Conservation (phyloP, 345 rosid species). For the Gossypium mustelinum region DNA sequence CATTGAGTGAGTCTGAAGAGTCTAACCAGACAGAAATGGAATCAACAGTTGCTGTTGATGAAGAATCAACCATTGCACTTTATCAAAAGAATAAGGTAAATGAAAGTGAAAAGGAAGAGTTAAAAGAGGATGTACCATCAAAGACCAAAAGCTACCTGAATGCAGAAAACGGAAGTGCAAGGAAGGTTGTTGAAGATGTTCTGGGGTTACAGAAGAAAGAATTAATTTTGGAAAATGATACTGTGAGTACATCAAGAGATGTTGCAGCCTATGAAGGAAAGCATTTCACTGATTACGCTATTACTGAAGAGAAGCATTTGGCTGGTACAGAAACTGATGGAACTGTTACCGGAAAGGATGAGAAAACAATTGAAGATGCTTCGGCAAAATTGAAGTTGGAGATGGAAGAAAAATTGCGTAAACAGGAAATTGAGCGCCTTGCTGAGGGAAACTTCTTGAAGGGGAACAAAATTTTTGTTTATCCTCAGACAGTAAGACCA, state of each 20-base stretch:
- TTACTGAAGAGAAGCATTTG: constrained; percentile 7
- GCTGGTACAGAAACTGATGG: constrained; percentile 11
- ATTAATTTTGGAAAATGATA: constrained; percentile 22
- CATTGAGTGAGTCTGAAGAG: constrained; percentile 15
- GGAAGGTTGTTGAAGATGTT: constrained; percentile 23
- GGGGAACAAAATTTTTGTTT: constrained; percentile 59
- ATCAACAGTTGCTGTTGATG: constrained; percentile 26
- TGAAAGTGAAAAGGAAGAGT: constrained; percentile 24
- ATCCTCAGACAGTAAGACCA: constrained; percentile 56
- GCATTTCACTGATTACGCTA: constrained; percentile 13
- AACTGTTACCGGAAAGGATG: neutral
- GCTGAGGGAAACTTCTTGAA: constrained; percentile 46
- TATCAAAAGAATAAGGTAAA: constrained; percentile 20
- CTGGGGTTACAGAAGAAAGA: constrained; percentile 14
- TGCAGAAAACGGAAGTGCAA: constrained; percentile 33
- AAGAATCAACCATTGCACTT: constrained; percentile 30
- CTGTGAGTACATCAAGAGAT: constrained; percentile 17
- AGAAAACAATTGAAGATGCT: constrained; percentile 28
- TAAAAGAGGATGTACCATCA: constrained; percentile 19
- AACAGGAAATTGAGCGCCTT: constrained; percentile 52
- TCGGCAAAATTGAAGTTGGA: constrained; percentile 32
- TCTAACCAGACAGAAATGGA: constrained; percentile 21
- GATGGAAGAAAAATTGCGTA: constrained; percentile 43
- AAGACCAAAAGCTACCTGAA: constrained; percentile 13
- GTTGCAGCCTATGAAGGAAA: constrained; percentile 13